Evolutionary conservation across 495 filamentous ascomycete species (phyloP).

Genomic region (Glarea lozoyensis): DNA sequence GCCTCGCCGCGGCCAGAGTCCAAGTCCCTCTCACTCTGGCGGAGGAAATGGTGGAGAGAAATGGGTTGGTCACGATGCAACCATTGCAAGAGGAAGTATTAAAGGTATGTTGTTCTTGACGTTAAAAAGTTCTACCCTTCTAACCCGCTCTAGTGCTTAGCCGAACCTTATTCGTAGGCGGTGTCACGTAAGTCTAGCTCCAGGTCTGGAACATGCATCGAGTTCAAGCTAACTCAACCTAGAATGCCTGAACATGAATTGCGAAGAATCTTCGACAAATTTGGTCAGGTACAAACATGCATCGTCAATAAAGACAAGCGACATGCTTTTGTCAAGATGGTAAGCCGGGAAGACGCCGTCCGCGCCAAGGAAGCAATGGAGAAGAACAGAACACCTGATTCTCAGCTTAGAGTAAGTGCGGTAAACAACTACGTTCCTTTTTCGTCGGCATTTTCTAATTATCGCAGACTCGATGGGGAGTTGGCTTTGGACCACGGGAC

Average conservation of each 20-base stretch:
- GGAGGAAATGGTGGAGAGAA: constrained; percentile 44
- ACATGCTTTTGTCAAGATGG: constrained; percentile 98
- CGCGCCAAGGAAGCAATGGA: constrained; percentile 88
- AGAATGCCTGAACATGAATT: constrained; percentile 76
- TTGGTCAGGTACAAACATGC: constrained; percentile 85
- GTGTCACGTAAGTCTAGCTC: constrained; percentile 66
- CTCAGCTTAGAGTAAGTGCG: constrained; percentile 66
- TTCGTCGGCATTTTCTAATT: constrained; percentile 18
- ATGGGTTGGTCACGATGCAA: constrained; percentile 71
- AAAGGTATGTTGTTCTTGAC: constrained; percentile 48
- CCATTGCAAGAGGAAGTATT: constrained; percentile 63
- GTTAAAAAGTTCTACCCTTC: constrained; percentile 13
- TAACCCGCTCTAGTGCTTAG: constrained; percentile 58
- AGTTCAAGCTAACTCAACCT: constrained; percentile 10
- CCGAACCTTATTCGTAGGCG: constrained; percentile 91
- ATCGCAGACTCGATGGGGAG: constrained; percentile 86
- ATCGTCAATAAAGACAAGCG: constrained; percentile 97
- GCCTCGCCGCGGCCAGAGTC: constrained; percentile 51
- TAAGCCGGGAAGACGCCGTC: constrained; percentile 75
- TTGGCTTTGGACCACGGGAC: constrained; percentile 93
- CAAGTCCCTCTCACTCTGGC: constrained; percentile 41
- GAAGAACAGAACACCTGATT: constrained; percentile 56
- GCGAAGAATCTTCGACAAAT: constrained; percentile 64
- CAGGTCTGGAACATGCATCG: not conserved
- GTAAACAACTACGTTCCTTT: not conserved